These are phyloP conservation scores for Eucalyptus viminalis DNA, from an alignment of 345 rosid genomes.

Conservation along the genomic window DNA sequence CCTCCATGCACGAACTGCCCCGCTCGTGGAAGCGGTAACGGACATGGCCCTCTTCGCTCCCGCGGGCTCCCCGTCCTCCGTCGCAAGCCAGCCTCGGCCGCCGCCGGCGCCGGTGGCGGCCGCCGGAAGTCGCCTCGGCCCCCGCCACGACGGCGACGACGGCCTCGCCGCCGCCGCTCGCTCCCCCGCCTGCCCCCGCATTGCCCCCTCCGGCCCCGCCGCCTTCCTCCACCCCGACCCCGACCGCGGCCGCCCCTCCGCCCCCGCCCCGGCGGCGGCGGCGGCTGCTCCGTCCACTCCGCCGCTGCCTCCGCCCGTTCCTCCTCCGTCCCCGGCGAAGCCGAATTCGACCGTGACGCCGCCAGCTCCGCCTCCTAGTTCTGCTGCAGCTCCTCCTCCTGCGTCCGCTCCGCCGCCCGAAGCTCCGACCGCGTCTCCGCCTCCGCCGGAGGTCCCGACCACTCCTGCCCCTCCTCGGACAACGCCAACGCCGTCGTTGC, in stretches of 20 bases:
- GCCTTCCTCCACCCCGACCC: neutral
- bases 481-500: neutral
- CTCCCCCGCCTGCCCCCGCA: neutral
- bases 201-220: neutral
- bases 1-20: neutral
- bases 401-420: neutral
- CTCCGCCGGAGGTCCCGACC: neutral
- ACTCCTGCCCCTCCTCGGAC: neutral
- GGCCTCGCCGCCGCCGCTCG: neutral
- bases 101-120: neutral
- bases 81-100: neutral
- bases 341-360: neutral
- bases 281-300: neutral
- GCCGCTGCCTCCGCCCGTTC: neutral
- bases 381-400: neutral
- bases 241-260: no score
- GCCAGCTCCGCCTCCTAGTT: neutral
- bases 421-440: neutral
- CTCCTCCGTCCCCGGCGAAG: neutral
- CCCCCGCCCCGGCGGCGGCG: no score
- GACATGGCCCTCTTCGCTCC: neutral
- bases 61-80: neutral
- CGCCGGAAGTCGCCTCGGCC: neutral
- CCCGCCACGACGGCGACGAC: neutral
- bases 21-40: neutral